These are phyloP conservation scores for Silene latifolia DNA, from an alignment of 148 eudicot species.

Conservation along the genomic window DNA sequence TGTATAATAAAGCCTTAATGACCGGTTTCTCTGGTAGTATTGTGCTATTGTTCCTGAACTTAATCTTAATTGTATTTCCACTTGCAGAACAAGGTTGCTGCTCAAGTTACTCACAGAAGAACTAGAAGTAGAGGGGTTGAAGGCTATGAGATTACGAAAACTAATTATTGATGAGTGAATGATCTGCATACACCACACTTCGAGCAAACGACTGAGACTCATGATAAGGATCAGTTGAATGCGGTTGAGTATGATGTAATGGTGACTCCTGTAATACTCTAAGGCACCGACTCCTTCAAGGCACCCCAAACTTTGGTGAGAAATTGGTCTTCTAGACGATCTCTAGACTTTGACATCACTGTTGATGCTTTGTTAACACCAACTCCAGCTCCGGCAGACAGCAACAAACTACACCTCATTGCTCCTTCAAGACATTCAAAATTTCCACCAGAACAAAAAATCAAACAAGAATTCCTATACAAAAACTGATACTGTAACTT, in stretches of 20 bases:
- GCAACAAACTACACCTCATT: conserved; percentile 45
- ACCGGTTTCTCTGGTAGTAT: background rate
- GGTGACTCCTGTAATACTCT: conserved; percentile 37
- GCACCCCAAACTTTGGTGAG: conserved; percentile 49
- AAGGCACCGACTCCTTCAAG: conserved; percentile 44
- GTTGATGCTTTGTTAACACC: conserved; percentile 52
- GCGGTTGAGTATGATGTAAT: too few species aligned
- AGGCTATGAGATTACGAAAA: too few species aligned
- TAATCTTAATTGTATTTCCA: conserved; percentile 12
- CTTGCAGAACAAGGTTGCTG: conserved; percentile 39
- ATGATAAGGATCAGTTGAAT: conserved; percentile 19
- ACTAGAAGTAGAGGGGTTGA: conserved; percentile 34
- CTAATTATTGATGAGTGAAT: conserved; percentile 34
- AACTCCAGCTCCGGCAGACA: conserved; percentile 30
- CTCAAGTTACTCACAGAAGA: conserved; percentile 38
- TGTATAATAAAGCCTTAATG: too few species aligned
- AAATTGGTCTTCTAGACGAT: conserved; percentile 73
- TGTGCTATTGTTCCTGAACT: too few species aligned
- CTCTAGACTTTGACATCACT: conserved; percentile 75
- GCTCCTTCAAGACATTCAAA: conserved; percentile 95
- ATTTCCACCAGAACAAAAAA: conserved; percentile 68
- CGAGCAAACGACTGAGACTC: conserved; percentile 22
- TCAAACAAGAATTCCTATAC: conserved; percentile 12
- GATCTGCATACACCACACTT: too few species aligned
- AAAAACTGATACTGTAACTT: background rate